phyloP scores from a whole-genome alignment of 2,329 filamentous ascomycete genomes.

The Colletotrichum eleusines region DNA sequence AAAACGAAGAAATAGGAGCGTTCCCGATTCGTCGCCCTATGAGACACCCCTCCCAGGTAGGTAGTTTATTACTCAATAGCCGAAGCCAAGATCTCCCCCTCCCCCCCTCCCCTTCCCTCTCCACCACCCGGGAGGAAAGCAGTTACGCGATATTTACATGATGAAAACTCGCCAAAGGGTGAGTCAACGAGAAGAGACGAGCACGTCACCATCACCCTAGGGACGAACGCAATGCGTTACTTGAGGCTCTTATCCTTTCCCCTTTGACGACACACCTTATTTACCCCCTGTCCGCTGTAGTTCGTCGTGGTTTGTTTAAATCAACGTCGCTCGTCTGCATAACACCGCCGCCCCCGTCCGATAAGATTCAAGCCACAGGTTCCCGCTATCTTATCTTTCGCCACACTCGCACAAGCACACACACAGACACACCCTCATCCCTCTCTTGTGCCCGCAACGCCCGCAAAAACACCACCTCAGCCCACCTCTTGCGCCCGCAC shows the following conservation, averaged over 20 bases:
- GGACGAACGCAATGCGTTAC: slow-evolving; percentile 6
- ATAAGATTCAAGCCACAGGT: not conserved
- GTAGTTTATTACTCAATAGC: not conserved
- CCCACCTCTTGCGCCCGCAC: slow-evolving; percentile 40
- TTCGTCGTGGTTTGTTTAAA: slow-evolving; percentile 9
- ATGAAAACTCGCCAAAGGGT: slow-evolving; percentile 32
- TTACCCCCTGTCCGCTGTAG: not conserved
- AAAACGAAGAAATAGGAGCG: not conserved
- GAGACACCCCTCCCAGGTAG: not conserved
- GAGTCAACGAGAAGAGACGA: not conserved
- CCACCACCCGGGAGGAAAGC: slow-evolving; percentile 24
- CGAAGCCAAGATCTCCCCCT: slow-evolving; percentile 25
- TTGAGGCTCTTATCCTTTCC: slow-evolving; percentile 32
- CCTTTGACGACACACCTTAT: slow-evolving; percentile 24
- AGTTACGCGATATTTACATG: slow-evolving; percentile 40
- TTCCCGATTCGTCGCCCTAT: slow-evolving; percentile 16
- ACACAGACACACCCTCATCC: not conserved
- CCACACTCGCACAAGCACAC: slow-evolving; percentile 12
- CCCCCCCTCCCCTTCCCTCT: slow-evolving; percentile 14
- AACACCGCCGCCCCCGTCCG: not conserved
- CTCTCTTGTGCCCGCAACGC: slow-evolving; percentile 36
- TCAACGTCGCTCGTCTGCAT: slow-evolving; percentile 3
- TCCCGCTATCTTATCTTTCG: not conserved
- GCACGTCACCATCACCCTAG: slow-evolving; percentile 1
- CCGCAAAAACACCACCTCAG: slow-evolving; percentile 23